These are phyloP conservation scores for Centrapalus pauciflorus DNA, from an alignment of 129 eudicot genomes.

Conservation along the genomic window DNA sequence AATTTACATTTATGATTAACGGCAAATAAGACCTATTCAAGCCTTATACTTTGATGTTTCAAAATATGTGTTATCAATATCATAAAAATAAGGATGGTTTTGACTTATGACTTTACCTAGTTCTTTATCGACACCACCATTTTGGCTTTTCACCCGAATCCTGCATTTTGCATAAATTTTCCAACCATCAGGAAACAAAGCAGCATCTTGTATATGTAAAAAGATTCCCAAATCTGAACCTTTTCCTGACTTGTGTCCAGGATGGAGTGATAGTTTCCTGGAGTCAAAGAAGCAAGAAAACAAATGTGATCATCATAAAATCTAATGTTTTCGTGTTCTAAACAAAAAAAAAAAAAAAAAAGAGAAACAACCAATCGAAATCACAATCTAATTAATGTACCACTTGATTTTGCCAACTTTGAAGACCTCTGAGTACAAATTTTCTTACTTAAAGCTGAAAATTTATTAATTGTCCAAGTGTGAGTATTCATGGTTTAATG, in stretches of 20 bases:
- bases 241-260: neutral
- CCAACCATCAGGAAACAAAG: neutral
- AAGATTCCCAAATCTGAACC: neutral
- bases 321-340: too few species aligned
- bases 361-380: too few species aligned
- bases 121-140: neutral
- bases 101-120: too few species aligned
- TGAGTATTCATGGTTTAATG: too few species aligned
- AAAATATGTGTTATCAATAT: neutral
- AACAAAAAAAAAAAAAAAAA: too few species aligned
- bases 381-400: neutral
- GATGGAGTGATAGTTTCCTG: constrained; percentile 16
- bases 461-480: too few species aligned
- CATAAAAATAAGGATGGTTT: neutral
- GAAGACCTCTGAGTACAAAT: neutral
- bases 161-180: constrained; percentile 1
- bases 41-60: too few species aligned
- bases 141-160: neutral
- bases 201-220: constrained; percentile 5
- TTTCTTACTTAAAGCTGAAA: too few species aligned
- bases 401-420: constrained; percentile 5
- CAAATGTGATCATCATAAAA: neutral
- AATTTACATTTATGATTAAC: too few species aligned
- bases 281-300: neutral
- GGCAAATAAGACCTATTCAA: neutral